Base-by-base conservation (phyloP, 352 stramenopile genomes). In the Thraustotheca clavata region DNA sequence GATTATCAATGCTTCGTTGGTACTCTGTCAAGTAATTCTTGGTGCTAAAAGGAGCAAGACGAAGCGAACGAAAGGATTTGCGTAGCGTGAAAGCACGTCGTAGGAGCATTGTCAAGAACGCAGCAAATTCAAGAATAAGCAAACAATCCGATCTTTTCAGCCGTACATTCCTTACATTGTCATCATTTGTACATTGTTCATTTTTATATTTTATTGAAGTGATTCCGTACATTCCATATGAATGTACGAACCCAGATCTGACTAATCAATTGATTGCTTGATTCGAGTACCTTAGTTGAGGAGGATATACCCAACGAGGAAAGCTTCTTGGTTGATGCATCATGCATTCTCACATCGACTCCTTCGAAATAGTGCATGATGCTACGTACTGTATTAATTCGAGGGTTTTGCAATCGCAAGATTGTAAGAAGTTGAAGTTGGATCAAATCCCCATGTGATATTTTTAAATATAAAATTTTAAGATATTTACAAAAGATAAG, bases 11-110 rank as follows among this genome's bases (percentile, higher is more conserved):
- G 33, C 72, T 78, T 40, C 71, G 72, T 2, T 55, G 62, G 52
- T 81, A 84, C 43, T 79, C 65, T 46, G 76, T 67, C 31, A 69
- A 43, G 62, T 81, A 84, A 68, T 68, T 80, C 22, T 69, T 69
- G 59, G 61, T 62, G 9, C n/a, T 60, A n/a, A 49, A 31, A 6
- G 43, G 43, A 9, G 43, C 43, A 52, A 24, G n/a, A 52, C 43
- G 43, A 24, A 18, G 43, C 43, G 16, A 16, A 20, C 38, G 38
- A 43, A 43, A 20, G 38, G 16, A 18, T 20, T 43, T 43, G 38
- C 38, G 38, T 16, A 43, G 16, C 16, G 38, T 18, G 20, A 20
- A 18, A 43, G 38, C 38, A 20, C 38, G 38, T 43, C 38, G 38
- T 16, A 43, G 38, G 38, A 43, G 38, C 38, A 43, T 43, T 20